Base-by-base conservation (phyloP, 208 protist genomes). In the Spironucleus salmonicida region DNA sequence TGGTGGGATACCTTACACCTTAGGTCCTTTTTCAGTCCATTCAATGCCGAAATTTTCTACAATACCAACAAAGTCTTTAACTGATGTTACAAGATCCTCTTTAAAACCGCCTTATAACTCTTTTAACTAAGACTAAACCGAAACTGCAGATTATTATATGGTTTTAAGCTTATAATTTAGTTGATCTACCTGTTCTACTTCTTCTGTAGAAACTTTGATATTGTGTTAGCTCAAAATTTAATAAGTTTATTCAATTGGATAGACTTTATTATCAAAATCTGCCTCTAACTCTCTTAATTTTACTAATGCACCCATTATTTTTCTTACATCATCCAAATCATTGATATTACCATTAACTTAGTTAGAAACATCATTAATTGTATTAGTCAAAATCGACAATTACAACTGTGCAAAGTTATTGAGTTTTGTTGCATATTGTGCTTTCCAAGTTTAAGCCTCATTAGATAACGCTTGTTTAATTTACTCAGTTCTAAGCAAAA, bases 21-120 rank as follows among this genome's bases (percentile, higher is more conserved):
- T 95, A 40, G 93, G 93, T 29, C 93, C 93, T 81, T 93, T 90
- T 39, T 85, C 80, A 76, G 93, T 87, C 82, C 92, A 96, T 84
- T 95, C 90, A 77, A 91, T 89, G 59, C 88, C 85, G 81, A 95
- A 95, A 29, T 88, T 82, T 58, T 91, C 80, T 45, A 94, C 90
- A 68, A 93, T 90, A 11, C 83, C 81, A 42, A 86, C 80, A 80
- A 95, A 95, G 78, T 88, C 87, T 80, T 93, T 89, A 79, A 95
- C 91, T 76, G 90, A 87, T 75, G 87, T 83, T 39, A 91, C 91
- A 41, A 96, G 85, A 7, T 89, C 86, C 49, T 87, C 87, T 84
- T 93, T 95, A 83, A 94, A 93, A 40, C 84, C 82, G 76, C 86
- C 79, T 83, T 94, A 89, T 83, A 94, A 88, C 74, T 86, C 75